Evolutionary conservation across 306 rosid genomes (phyloP).

Genomic region (Fragaria vesca): DNA sequence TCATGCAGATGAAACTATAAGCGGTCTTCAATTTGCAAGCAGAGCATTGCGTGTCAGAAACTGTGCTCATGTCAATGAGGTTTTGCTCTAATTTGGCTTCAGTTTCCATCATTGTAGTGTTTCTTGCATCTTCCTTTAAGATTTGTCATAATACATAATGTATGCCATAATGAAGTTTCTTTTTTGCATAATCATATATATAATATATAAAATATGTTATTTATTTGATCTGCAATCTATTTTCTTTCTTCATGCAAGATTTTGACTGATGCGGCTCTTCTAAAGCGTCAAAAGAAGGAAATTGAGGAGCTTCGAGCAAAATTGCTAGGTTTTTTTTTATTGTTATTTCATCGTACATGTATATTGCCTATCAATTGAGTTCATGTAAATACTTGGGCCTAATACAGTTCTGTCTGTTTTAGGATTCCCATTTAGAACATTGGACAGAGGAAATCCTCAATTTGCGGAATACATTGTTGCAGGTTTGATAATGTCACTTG

Average conservation of each 20-base stretch:
- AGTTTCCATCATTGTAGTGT: slow-evolving; percentile 17
- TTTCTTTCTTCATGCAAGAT: slow-evolving; percentile 49
- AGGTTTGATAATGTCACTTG: slow-evolving; percentile 43
- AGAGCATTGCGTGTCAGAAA: slow-evolving; percentile 92
- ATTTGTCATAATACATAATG: slow-evolving; percentile 13
- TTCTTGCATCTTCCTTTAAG: slow-evolving; percentile 13
- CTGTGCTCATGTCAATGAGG: slow-evolving; percentile 97
- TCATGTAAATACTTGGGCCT: slow-evolving; percentile 15
- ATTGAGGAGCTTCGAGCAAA: slow-evolving; percentile 91
- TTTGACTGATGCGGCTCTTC: slow-evolving; percentile 96
- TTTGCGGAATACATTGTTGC: slow-evolving; percentile 83
- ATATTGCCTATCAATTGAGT: background rate
- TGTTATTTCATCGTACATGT: slow-evolving; percentile 11
- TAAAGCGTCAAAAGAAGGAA: slow-evolving; percentile 94
- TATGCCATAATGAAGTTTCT: slow-evolving; percentile 11
- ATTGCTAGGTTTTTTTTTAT: slow-evolving; percentile 61
- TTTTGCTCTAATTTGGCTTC: slow-evolving; percentile 31
- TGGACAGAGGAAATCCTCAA: slow-evolving; percentile 72
- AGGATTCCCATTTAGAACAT: slow-evolving; percentile 98
- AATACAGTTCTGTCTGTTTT: slow-evolving; percentile 20
- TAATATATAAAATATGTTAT: background rate
- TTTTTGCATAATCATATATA: slow-evolving; percentile 11
- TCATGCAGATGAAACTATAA: slow-evolving; percentile 95
- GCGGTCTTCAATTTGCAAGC: slow-evolving; percentile 97
- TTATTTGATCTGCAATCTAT: slow-evolving; percentile 19